A percentile compares a stretch with the other conserved stretches of the same genome.
Evolutionary conservation across 2,329 filamentous ascomycete species (phyloP).

Genomic region (Colletotrichum orchidophilum): DNA sequence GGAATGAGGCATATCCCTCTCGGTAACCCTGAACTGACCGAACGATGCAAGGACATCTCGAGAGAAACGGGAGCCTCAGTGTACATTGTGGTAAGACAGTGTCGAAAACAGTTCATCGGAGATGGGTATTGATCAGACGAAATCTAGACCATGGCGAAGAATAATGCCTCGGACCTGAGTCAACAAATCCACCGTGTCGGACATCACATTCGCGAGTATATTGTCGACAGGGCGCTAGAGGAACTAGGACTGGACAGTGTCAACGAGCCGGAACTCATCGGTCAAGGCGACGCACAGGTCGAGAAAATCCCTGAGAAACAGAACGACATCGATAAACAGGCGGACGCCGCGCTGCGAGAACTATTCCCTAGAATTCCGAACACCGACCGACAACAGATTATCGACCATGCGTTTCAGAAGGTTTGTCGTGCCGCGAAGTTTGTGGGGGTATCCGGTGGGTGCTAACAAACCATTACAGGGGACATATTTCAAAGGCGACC

Average conservation of each 20-base stretch:
- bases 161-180: conserved; percentile 50
- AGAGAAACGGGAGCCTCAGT: conserved; percentile 70
- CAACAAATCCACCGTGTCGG: conserved; percentile 68
- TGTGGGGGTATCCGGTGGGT: background rate
- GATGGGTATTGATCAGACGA: background rate
- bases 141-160: conserved; percentile 21
- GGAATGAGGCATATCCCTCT: conserved; percentile 71
- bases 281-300: conserved; percentile 24
- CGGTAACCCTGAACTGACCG: conserved; percentile 69
- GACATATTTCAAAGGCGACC: conserved; percentile 59
- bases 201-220: conserved; percentile 67
- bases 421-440: conserved; percentile 48
- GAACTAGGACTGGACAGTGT: conserved; percentile 28
- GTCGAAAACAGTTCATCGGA: background rate
- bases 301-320: conserved; percentile 70
- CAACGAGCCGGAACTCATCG: conserved; percentile 33
- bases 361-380: conserved; percentile 73
- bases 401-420: conserved; percentile 70
- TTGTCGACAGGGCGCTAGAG: conserved; percentile 64
- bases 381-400: conserved; percentile 69
- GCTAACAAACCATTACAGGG: conserved; percentile 49
- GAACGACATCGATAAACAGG: conserved; percentile 68
- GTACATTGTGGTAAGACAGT: conserved; percentile 68
- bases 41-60: conserved; percentile 71
- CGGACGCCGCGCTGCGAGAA: conserved; percentile 69